Percentiles rank a stretch among this genome's conserved stretches.
phyloP scores from a whole-genome alignment of 768 basidiomycete genomes.

The Floccularia luteovirens region DNA sequence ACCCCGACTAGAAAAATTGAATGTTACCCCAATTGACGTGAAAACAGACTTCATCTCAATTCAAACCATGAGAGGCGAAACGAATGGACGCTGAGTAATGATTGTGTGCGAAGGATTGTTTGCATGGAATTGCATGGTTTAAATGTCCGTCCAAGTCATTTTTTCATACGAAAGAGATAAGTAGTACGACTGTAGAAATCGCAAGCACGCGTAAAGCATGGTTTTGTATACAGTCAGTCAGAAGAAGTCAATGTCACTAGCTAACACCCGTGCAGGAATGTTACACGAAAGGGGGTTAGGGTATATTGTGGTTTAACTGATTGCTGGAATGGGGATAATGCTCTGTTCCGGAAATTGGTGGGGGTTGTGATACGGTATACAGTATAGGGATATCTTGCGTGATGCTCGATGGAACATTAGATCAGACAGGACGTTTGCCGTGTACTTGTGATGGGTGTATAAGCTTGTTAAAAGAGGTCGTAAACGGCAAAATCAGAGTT shows the following conservation, averaged over 20 bases:
- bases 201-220: background rate
- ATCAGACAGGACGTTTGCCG: constrained; percentile 16
- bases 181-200: constrained; percentile 1
- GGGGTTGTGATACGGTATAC: constrained; percentile 5
- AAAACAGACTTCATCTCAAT: too few relatives aligned
- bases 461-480: constrained; percentile 11
- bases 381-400: constrained; percentile 10
- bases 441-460: constrained; percentile 17
- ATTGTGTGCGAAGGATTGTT: background rate
- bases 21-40: too few relatives aligned
- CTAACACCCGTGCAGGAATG: constrained; percentile 2
- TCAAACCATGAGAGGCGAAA: too few relatives aligned
- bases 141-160: constrained; percentile 24
- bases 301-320: constrained; percentile 4
- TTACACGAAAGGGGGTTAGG: constrained; percentile 2
- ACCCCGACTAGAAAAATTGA: too few relatives aligned
- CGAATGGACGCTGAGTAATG: too few relatives aligned
- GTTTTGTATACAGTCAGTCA: constrained; percentile 4
- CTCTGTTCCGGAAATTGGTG: constrained; percentile 10
- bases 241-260: constrained; percentile 3
- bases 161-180: constrained; percentile 15
- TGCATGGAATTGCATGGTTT: background rate
- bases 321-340: constrained; percentile 4
- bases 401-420: constrained; percentile 14
- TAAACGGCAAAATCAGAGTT: constrained; percentile 21